Conservation (phyloP, 306 rosid genomes). For the Cajanus cajan region DNA sequence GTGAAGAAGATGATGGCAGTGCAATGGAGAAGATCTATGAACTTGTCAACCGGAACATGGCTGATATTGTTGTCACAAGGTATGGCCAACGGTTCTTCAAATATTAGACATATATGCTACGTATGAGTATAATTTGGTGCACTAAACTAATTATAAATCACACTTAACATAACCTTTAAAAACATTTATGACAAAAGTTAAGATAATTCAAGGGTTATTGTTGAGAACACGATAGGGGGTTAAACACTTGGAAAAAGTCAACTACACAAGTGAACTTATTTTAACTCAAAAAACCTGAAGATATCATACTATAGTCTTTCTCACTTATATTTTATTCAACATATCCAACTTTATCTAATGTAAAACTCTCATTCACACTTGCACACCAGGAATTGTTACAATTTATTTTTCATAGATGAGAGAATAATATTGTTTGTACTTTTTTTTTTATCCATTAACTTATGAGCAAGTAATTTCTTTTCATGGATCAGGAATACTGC, state of each 20-base stretch:
- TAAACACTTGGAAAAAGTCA: too few species aligned
- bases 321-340: too few species aligned
- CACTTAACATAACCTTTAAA: too few species aligned
- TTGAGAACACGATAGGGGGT: too few species aligned
- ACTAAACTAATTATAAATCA: not conserved
- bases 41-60: constrained; percentile 37
- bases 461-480: not conserved
- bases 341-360: too few species aligned
- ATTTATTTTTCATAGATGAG: not conserved
- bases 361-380: too few species aligned
- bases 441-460: not conserved
- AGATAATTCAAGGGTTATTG: too few species aligned
- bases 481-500: constrained; percentile 41
- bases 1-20: constrained; percentile 33
- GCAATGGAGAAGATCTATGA: constrained; percentile 43
- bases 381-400: too few species aligned
- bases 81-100: constrained; percentile 21
- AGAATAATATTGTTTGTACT: not conserved
- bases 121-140: not conserved
- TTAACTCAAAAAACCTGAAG: too few species aligned
- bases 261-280: too few species aligned
- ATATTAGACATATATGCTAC: not conserved
- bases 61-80: constrained; percentile 51
- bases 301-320: too few species aligned
- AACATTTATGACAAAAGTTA: too few species aligned